A percentile compares a stretch with the other conserved stretches of the same genome.
These are phyloP conservation scores for Crepidotus variabilis DNA, from an alignment of 768 basidiomycete genomes.

Conservation along the genomic window DNA sequence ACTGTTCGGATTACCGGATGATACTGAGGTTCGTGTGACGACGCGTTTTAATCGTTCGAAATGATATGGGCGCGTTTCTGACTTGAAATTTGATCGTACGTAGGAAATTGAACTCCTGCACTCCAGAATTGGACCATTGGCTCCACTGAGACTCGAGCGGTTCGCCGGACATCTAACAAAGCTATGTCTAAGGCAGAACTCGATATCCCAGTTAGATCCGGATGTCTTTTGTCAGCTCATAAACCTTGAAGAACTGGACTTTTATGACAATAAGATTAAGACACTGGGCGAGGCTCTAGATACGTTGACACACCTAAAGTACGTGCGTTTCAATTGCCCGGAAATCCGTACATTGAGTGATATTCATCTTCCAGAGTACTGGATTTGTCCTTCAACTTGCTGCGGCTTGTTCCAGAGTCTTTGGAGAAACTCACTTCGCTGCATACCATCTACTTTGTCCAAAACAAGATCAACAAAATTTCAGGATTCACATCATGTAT, in stretches of 20 bases:
- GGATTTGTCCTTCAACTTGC: conserved; percentile 93
- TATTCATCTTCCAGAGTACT: conserved; percentile 49
- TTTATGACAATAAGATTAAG: conserved; percentile 96
- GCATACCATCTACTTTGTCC: conserved; percentile 87
- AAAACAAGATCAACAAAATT: conserved; percentile 89
- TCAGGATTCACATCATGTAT: conserved; percentile 51
- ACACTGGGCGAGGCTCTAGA: conserved; percentile 63
- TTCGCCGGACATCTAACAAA: conserved; percentile 68
- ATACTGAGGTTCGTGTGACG: conserved; percentile 62
- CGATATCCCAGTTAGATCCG: conserved; percentile 68
- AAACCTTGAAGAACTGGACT: conserved; percentile 82
- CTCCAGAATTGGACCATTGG: conserved; percentile 66
- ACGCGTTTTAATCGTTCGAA: neutral
- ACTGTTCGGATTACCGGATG: conserved; percentile 75
- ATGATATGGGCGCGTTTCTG: neutral
- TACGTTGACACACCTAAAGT: conserved; percentile 53
- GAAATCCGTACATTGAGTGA: conserved; percentile 6
- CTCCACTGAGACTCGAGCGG: conserved; percentile 63
- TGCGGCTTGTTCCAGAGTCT: conserved; percentile 65
- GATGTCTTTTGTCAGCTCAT: conserved; percentile 63
- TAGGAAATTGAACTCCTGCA: conserved; percentile 90
- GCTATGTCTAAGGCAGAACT: conserved; percentile 86
- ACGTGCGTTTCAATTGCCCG: conserved; percentile 20
- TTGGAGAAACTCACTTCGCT: conserved; percentile 58
- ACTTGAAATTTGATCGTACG: neutral